Conservation (phyloP, 2,329 filamentous ascomycete species). For the Raffaelea deltoideospora region DNA sequence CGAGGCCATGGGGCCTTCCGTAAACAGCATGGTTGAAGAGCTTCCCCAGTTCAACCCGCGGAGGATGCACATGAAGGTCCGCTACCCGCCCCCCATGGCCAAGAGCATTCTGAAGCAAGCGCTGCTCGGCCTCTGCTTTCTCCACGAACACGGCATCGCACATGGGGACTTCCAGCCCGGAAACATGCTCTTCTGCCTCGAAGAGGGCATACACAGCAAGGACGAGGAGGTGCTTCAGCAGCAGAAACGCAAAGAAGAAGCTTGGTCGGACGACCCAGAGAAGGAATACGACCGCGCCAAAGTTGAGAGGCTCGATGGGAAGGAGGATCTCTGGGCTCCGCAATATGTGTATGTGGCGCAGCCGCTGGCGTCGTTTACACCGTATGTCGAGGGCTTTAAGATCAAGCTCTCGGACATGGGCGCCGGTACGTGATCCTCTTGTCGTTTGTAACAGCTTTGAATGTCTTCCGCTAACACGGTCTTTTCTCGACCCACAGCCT, state of each 20-base stretch:
- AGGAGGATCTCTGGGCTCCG: neutral
- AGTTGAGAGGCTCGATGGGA: neutral
- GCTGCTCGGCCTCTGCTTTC: conserved; percentile 1
- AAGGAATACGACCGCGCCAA: neutral
- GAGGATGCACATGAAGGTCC: neutral
- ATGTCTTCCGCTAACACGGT: neutral
- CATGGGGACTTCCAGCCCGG: conserved; percentile 7
- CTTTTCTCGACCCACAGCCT: neutral
- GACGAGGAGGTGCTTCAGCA: neutral
- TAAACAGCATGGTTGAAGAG: neutral
- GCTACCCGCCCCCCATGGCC: conserved; percentile 1
- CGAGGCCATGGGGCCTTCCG: conserved; percentile 2
- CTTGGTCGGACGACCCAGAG: no score
- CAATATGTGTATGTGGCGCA: neutral
- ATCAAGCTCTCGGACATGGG: conserved; percentile 2
- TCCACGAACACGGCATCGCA: conserved; percentile 5
- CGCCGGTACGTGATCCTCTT: neutral
- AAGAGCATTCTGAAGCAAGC: conserved; percentile 1
- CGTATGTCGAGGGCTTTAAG: neutral
- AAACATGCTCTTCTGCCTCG: conserved; percentile 9
- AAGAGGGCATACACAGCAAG: neutral
- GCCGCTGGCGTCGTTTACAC: neutral
- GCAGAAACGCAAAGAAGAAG: neutral
- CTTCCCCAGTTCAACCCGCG: conserved; percentile 1
- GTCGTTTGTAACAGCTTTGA: conserved; percentile 14